Base-by-base conservation (phyloP, 768 basidiomycete species). In the Lactarius sp. region DNA sequence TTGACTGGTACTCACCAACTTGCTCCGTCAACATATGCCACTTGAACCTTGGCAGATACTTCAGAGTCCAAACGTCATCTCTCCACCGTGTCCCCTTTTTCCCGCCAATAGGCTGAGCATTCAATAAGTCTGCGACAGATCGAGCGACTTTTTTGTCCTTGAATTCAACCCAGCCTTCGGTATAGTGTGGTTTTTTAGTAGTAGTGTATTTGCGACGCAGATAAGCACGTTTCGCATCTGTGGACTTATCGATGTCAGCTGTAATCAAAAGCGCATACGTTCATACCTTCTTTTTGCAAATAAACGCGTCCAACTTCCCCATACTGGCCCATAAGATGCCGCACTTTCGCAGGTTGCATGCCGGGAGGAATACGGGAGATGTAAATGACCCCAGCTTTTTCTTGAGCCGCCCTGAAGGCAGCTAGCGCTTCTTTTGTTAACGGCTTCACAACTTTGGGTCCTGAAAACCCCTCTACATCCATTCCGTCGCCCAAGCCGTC, bases 41-140 rank as follows among this genome's bases (percentile, higher is more conserved):
- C 71, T 95, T 97, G 81, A 98, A 99, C 71, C 86, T 90, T 9
- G 95, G 95, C 62, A 99, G 78, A 73, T 99, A 99, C 73, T 96
- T 96, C 94, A 98, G 96, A 61, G 97, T 98, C 97, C 97, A 99
- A 8, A 99, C 86, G 68, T 99, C 97, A 71, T 98, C 96, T 72
- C 92, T 80, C 92, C 93, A 98, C 62, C 92, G 80, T 2, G 85
- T 82, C 6, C 89, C 88, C 73, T 93, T 94, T 78, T 93, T 95
- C 2, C 93, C 94, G 34, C 96, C 97, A 64, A 99, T 94, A 1
- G 93, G 83, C 70, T 94, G 87, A 1, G 95, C 97, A 72, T 99
- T 99, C 67, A 99, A 78, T 92, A 98, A 93, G 60, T 85, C 92
- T 8, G 96, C 96, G 9, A 95, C 88, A 44, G 85, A 86, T 20